Percentiles rank a stretch among this genome's conserved stretches.
phyloP scores from a whole-genome alignment of 305 asterid genomes.

The Nicotiana rustica region DNA sequence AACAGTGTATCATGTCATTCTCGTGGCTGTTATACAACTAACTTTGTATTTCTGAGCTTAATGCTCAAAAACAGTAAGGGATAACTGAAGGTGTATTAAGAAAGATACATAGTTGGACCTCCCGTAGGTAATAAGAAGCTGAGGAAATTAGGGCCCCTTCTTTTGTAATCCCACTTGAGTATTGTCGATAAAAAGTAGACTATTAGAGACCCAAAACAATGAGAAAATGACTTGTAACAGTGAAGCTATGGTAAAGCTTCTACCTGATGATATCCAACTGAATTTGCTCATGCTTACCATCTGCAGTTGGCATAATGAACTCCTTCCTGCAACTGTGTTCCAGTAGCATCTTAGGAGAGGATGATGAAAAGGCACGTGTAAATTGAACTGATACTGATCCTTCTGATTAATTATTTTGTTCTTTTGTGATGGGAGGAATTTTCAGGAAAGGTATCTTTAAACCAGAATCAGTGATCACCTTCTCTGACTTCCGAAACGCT shows the following conservation, averaged over 20 bases:
- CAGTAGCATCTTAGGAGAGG: background rate
- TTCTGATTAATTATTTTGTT: background rate
- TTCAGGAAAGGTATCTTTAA: background rate
- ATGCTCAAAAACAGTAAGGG: constrained; percentile 8
- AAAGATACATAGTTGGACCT: constrained; percentile 10
- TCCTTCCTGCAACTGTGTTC: background rate
- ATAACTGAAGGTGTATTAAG: constrained; percentile 21
- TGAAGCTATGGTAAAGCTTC: background rate
- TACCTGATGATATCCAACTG: background rate
- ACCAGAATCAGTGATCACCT: background rate
- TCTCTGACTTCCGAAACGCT: background rate
- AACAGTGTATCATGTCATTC: background rate
- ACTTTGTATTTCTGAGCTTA: background rate
- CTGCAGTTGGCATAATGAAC: background rate
- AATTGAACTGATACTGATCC: background rate
- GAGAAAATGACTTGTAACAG: background rate
- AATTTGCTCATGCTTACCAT: background rate
- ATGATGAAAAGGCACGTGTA: background rate
- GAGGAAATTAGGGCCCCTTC: background rate
- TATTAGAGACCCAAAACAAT: background rate
- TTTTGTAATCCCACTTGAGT: constrained; percentile 13
- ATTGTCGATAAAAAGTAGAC: background rate
- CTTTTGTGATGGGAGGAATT: background rate
- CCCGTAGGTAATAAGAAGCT: background rate
- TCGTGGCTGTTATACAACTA: background rate